Conservation (phyloP, 331 rosid species). For the Stylosanthes scabra region DNA sequence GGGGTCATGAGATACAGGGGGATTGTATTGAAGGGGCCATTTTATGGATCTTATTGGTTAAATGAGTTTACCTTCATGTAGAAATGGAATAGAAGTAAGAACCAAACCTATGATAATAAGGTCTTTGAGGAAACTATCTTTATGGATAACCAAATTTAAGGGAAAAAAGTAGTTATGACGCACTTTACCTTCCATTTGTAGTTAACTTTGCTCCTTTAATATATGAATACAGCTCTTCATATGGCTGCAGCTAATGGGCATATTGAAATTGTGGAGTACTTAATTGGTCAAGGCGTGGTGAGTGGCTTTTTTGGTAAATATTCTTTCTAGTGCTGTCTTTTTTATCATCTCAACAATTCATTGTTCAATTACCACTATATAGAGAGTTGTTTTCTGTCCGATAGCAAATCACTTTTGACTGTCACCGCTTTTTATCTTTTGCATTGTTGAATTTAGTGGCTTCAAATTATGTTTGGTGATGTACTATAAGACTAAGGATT, state of each 20-base stretch:
- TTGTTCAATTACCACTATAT: slow-evolving; percentile 1
- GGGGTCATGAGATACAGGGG: background rate
- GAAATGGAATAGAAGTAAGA: background rate
- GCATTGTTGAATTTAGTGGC: no score
- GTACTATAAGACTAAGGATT: no score
- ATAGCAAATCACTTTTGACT: background rate
- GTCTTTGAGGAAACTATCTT: background rate
- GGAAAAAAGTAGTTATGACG: slow-evolving; percentile 2
- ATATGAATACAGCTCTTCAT: slow-evolving; percentile 75
- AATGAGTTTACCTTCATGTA: slow-evolving; percentile 3
- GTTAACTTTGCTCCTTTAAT: slow-evolving; percentile 32
- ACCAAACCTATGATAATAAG: background rate
- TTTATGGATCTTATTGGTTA: background rate
- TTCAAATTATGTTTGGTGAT: no score
- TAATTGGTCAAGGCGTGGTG: slow-evolving; percentile 77
- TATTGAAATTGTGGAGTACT: slow-evolving; percentile 68
- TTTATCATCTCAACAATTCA: background rate
- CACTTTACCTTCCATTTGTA: slow-evolving; percentile 4
- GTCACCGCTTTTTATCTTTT: background rate
- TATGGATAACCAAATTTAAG: background rate
- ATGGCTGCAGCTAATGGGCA: slow-evolving; percentile 98
- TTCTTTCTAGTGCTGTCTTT: slow-evolving; percentile 5
- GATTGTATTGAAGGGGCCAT: background rate
- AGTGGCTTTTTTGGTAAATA: slow-evolving; percentile 37
- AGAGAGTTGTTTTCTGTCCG: slow-evolving; percentile 7